These are phyloP conservation scores for Mytilinidion resinicola DNA, from an alignment of 495 filamentous ascomycete species.

Conservation along the genomic window DNA sequence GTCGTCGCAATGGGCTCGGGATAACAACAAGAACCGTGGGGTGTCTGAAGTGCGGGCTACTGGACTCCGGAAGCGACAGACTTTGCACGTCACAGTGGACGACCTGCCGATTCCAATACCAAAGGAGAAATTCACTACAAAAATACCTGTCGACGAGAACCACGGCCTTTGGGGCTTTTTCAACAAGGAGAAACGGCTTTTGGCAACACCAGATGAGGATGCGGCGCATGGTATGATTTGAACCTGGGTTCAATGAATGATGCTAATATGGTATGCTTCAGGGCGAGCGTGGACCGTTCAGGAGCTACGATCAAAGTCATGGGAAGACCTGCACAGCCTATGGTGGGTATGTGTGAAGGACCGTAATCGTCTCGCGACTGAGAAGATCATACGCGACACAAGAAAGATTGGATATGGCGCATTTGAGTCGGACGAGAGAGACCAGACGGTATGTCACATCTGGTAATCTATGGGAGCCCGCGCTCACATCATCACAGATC, in stretches of 20 bases:
- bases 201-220: slow-evolving; percentile 64
- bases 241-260: slow-evolving; percentile 3
- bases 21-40: slow-evolving; percentile 65
- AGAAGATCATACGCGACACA: slow-evolving; percentile 56
- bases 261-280: slow-evolving; percentile 24
- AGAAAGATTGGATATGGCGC: slow-evolving; percentile 63
- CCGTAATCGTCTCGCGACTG: slow-evolving; percentile 81
- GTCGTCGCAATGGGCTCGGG: slow-evolving; percentile 31
- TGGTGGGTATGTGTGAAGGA: slow-evolving; percentile 97
- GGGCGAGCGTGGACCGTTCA: slow-evolving; percentile 79
- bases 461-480: background rate
- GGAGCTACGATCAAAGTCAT: slow-evolving; percentile 81
- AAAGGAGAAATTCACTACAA: slow-evolving; percentile 43
- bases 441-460: slow-evolving; percentile 51
- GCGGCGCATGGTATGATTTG: slow-evolving; percentile 53
- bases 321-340: slow-evolving; percentile 85
- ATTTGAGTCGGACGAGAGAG: slow-evolving; percentile 53
- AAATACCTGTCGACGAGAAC: slow-evolving; percentile 55
- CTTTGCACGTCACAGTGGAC: slow-evolving; percentile 61
- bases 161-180: slow-evolving; percentile 98
- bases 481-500: slow-evolving; percentile 41
- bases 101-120: slow-evolving; percentile 67
- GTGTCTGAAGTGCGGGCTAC: slow-evolving; percentile 73
- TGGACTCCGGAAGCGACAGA: slow-evolving; percentile 55
- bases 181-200: slow-evolving; percentile 51